Base-by-base conservation (phyloP, 805 yeast genomes). In the Saccharomycopsis olivae region DNA sequence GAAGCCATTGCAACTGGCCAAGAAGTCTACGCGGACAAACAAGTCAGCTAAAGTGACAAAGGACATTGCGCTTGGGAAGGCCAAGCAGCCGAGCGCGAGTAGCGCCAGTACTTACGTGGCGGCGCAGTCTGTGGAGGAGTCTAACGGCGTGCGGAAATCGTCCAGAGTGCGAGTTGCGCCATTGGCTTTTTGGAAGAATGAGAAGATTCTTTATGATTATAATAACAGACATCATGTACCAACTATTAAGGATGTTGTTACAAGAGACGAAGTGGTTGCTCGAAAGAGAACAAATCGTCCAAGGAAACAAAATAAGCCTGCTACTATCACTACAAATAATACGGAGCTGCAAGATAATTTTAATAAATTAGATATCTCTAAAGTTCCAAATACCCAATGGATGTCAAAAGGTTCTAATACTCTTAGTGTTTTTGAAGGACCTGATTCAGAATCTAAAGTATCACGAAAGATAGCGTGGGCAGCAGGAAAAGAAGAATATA, bases 171-270 rank as follows among this genome's bases (percentile, higher is more conserved):
- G 72, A 46, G 68, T 81, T 5, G 71, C 78, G 3, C 89, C 94
- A 0, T 60, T 86, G 47, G 88, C 85, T 2, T 82, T 69, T 54
- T 86, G 95, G 95, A 72, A 82, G 54, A 83, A 82, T 52, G 95
- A 86, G 57, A 65, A 75, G 44, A 71, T 81, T 23, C 71, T 82
- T 3, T 86, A 81, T 52, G 62, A 66, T 31, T 60, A 63, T 36
- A 52, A 48, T 14, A 46, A 54, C 3, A 49, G 49, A n/a, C 58
- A 57, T 15, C 64, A 71, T 5, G 68, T 78, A 5, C 75, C 75
- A 38, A 72, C 73, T 32, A 68, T 80, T 19, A 68, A 70, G 39
- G 74, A 71, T 47, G 75, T 81, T 28, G 66, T 76, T 6, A 78
- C 75, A 0, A 53, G 51, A 18, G 54, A 49, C 0, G 35, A 39